Evolutionary conservation across 371 early-diverging fungal genomes (phyloP).

Genomic region (Mucor racemosus): DNA sequence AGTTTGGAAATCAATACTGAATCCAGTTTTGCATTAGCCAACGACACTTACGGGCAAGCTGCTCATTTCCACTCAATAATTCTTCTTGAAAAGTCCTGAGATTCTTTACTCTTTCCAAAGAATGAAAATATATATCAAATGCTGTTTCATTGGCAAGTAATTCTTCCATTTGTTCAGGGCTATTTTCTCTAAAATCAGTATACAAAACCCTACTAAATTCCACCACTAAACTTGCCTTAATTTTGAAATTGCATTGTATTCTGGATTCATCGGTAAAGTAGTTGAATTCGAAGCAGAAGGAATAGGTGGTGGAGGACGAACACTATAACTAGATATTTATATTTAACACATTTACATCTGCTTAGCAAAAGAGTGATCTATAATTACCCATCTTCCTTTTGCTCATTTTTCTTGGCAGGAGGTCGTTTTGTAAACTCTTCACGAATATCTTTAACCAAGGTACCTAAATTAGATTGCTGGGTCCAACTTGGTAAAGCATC

Average conservation of each 20-base stretch:
- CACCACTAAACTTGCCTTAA: conserved; percentile 19
- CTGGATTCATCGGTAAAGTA: conserved; percentile 16
- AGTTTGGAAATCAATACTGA: not conserved
- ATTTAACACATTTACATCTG: not conserved
- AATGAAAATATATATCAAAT: conserved; percentile 62
- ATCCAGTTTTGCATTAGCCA: too few relatives aligned
- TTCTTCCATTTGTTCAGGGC: conserved; percentile 57
- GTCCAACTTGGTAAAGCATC: conserved; percentile 38
- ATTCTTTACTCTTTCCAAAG: conserved; percentile 56
- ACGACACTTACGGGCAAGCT: conserved; percentile 54
- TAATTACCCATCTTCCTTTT: conserved; percentile 30
- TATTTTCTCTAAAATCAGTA: conserved; percentile 16
- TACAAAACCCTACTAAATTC: too few relatives aligned
- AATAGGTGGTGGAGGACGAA: conserved; percentile 53
- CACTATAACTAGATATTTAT: conserved; percentile 34
- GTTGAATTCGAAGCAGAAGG: conserved; percentile 24
- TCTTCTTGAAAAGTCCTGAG: conserved; percentile 59
- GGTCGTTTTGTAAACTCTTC: conserved; percentile 53
- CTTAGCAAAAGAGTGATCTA: not conserved
- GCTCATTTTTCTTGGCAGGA: conserved; percentile 31
- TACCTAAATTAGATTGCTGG: conserved; percentile 48
- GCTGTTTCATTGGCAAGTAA: conserved; percentile 54
- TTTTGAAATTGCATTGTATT: conserved; percentile 23
- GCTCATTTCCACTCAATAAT: conserved; percentile 60
- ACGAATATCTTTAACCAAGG: conserved; percentile 55